These are phyloP conservation scores for Nicotiana otophora DNA, from an alignment of 257 asterid genomes.

Conservation along the genomic window DNA sequence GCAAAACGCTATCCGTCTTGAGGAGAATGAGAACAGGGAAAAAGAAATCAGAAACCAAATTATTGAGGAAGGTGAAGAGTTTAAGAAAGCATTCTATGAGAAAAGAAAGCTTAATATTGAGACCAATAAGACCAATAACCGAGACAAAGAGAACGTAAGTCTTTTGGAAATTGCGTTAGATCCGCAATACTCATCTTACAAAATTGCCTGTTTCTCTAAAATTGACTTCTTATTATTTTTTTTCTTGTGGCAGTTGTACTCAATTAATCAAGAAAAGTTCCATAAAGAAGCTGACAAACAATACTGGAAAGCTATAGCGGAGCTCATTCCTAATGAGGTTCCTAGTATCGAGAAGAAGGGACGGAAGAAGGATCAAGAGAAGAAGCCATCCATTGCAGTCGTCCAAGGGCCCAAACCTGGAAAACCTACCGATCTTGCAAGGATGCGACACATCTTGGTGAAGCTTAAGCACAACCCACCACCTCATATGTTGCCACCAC, in stretches of 20 bases:
- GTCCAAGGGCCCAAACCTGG: slow-evolving; percentile 97
- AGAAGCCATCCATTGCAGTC: slow-evolving; percentile 37
- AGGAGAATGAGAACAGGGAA: slow-evolving; percentile 90
- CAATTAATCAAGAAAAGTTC: slow-evolving; percentile 66
- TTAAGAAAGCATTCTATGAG: slow-evolving; percentile 65
- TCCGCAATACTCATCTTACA: background rate
- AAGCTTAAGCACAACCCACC: slow-evolving; percentile 18
- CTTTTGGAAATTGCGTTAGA: background rate
- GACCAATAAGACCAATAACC: slow-evolving; percentile 60
- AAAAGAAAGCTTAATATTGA: slow-evolving; percentile 66
- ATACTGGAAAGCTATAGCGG: slow-evolving; percentile 91
- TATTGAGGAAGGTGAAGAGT: slow-evolving; percentile 76
- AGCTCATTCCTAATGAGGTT: slow-evolving; percentile 83
- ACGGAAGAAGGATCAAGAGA: slow-evolving; percentile 69
- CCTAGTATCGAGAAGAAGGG: slow-evolving; percentile 73
- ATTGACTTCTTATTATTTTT: background rate
- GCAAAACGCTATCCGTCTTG: slow-evolving; percentile 71
- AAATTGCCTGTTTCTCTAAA: background rate
- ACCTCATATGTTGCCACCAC: slow-evolving; percentile 4
- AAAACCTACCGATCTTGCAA: slow-evolving; percentile 22
- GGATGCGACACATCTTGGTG: slow-evolving; percentile 12
- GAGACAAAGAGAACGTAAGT: slow-evolving; percentile 72
- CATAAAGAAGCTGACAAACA: slow-evolving; percentile 93
- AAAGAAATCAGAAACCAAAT: slow-evolving; percentile 71
- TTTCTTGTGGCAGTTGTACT: slow-evolving; percentile 33